Evolutionary conservation across 495 filamentous ascomycete genomes (phyloP).

Genomic region (Baudoinia panamericana): DNA sequence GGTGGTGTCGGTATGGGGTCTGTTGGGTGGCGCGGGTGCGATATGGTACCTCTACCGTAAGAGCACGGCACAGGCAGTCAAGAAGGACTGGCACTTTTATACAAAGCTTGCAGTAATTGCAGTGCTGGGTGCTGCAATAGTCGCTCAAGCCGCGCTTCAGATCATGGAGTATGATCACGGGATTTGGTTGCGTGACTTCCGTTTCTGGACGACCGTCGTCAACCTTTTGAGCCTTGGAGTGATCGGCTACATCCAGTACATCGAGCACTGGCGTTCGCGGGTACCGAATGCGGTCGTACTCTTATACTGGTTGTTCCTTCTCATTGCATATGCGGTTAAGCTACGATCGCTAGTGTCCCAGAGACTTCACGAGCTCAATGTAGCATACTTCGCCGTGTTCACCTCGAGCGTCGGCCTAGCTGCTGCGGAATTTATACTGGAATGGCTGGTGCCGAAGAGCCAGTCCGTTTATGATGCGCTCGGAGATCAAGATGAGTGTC

Average conservation of each 20-base stretch:
- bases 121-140: constrained; percentile 52
- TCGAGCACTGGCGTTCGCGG: constrained; percentile 77
- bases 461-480: constrained; percentile 70
- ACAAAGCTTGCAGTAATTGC: constrained; percentile 65
- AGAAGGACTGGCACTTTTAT: constrained; percentile 93
- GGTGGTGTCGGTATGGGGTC: constrained; percentile 59
- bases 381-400: constrained; percentile 70
- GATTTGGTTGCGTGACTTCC: constrained; percentile 69
- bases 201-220: constrained; percentile 75
- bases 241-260: constrained; percentile 77
- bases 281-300: constrained; percentile 87
- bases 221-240: constrained; percentile 66
- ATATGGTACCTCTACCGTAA: constrained; percentile 63
- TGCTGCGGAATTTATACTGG: constrained; percentile 61
- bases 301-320: constrained; percentile 89
- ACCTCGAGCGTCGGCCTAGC: constrained; percentile 62
- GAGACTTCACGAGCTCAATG: constrained; percentile 46
- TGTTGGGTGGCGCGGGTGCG: constrained; percentile 62
- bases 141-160: constrained; percentile 64
- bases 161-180: constrained; percentile 49
- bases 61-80: constrained; percentile 44
- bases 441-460: constrained; percentile 87
- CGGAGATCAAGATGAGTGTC: constrained; percentile 84
- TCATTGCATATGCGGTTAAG: constrained; percentile 71
- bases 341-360: constrained; percentile 76